Base-by-base conservation (phyloP, 768 basidiomycete species). In the Russula ochroleuca region DNA sequence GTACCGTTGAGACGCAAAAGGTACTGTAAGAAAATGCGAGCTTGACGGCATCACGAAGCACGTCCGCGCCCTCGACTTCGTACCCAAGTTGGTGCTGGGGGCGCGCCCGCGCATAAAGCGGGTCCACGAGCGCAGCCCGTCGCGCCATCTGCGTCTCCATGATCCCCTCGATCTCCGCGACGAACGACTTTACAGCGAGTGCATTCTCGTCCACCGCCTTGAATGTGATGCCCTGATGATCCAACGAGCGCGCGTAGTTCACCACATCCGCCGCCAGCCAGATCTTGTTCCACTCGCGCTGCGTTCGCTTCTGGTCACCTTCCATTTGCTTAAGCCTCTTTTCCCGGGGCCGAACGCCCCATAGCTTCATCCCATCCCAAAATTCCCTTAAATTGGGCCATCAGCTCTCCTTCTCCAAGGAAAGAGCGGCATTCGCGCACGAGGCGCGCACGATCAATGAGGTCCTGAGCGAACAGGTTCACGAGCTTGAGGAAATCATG, bases 261-360 rank as follows among this genome's bases (percentile, higher is more conserved):
- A 90, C 82, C 28, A 92, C 91, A 70, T 98, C 93, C 33, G 95
- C 92, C 76, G 97, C 96, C 56, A 95, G 79, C 97, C 97, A 99
- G 56, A 98, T 90, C 73, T 96, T 92, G 77, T 98, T 98, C 97
- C 97, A 99, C 76, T 97, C 97, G 58, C 93, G 76, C 73, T 97
- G 94, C 19, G 94, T 95, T 21, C 94, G 83, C 76, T 94, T 97
- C 97, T 96, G 98, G 72, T 98, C 97, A 99, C 94, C 94, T 72
- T 98, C 96, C 76, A 98, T 98, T 74, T 90, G 87, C 77, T 97
- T 97, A 64, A 99, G 77, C 6, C 97, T 84, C 62, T 69, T 72
- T 67, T 19, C 66, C 69, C 5, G 59, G 63, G 0, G 71, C 70
- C 41, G 69, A 70, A 38, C 71, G 70, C 31, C 73, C 88, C 70